These are phyloP conservation scores for Stachybotrys echinatus DNA, from an alignment of 2,329 filamentous ascomycete species.

Conservation along the genomic window DNA sequence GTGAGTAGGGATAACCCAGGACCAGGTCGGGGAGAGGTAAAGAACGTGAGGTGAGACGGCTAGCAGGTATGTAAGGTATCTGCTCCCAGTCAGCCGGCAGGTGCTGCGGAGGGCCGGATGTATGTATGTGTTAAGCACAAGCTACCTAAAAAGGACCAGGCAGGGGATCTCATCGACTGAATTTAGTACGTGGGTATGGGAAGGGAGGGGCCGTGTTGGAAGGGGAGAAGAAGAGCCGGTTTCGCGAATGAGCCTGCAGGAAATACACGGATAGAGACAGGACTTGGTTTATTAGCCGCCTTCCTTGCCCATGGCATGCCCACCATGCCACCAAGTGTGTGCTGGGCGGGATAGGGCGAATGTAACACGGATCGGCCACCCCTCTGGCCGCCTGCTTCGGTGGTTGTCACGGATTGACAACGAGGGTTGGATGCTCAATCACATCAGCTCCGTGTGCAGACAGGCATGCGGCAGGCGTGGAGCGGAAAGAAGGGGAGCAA, in stretches of 20 bases:
- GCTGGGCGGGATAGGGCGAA: background rate
- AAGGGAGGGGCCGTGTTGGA: background rate
- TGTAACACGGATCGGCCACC: background rate
- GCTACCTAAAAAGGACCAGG: background rate
- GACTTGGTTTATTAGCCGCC: background rate
- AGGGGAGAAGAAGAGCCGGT: background rate
- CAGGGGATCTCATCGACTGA: background rate
- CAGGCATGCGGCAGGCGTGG: background rate
- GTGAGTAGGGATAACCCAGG: background rate
- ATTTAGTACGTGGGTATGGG: background rate
- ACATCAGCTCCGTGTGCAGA: background rate
- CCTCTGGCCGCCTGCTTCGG: background rate
- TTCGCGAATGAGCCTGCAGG: background rate
- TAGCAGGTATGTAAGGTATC: background rate
- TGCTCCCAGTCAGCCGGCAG: too few species aligned
- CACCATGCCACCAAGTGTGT: background rate
- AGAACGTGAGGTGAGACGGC: background rate
- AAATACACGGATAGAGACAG: background rate
- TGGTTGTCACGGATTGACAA: background rate
- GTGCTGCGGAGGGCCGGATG: background rate
- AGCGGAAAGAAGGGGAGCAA: background rate
- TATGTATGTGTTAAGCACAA: background rate
- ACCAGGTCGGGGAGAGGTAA: background rate
- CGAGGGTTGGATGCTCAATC: background rate
- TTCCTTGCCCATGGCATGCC: background rate